Evolutionary conservation across 2,329 filamentous ascomycete genomes (phyloP), one percentile per base, ranked within the genome.

Genomic region (Ophiostoma fasciatum): DNA sequence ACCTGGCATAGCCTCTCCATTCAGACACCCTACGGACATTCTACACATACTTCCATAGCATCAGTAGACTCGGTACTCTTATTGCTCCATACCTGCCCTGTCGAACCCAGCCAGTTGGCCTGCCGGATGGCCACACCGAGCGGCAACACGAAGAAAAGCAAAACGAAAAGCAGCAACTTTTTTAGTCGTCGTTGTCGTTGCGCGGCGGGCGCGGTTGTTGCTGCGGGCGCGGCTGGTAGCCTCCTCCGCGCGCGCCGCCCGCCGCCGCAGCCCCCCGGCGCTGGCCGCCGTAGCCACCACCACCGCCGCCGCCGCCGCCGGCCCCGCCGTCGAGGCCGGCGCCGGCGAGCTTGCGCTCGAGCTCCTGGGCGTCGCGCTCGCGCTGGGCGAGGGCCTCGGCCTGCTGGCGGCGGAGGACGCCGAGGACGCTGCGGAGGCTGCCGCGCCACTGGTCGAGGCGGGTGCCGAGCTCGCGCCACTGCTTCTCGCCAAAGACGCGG

Each of bases 401-500:
- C 66, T 92, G 79, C 65, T 93, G 83, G 54, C 73, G 66, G 51
- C 78, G 74, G 46, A 96, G 71, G 31, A 90, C 82, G 38, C 67
- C 64, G 48, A 92, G 64, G 14, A 98, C 85, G 47, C 74, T 75
- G 53, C 74, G 71, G 50, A 96, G 65, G 49, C 82, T 88, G 49
- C 74, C 69, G 58, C 81, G 78, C 88, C 88, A 96, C 57, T 85
- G 82, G 61, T 94, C 87, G 51, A 98, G 66, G 43, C 88, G 73
- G 45, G 81, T 83, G 42, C 84, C 82, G 36, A 98, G 79, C 66
- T 98, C 88, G 49, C 82, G 76, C 85, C 92, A 98, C 66, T 98
- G 90, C 70, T 92, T 92, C 66, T 94, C 84, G 49, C 84, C 84
- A 53, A 98, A 98, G 37, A 94, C 87, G 43, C 90, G 79, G 71